Conservation (phyloP, 192 early-diverging fungal species). For the Blastocladiella britannica region DNA sequence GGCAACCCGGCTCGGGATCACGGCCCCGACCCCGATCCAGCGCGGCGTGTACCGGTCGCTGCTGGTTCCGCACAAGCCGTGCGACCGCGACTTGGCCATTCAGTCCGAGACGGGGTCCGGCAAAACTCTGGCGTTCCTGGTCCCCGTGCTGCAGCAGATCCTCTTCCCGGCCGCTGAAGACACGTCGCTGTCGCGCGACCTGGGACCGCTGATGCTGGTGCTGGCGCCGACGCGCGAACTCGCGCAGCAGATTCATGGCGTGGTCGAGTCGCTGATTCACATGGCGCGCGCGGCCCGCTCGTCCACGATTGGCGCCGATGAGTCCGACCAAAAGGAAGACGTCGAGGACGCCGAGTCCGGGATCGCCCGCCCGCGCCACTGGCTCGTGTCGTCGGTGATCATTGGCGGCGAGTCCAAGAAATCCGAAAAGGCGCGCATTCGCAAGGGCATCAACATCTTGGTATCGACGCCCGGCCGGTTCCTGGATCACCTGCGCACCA, state of each 20-base stretch:
- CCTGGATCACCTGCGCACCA: constrained; percentile 65
- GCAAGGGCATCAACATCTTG: constrained; percentile 73
- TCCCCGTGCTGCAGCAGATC: constrained; percentile 24
- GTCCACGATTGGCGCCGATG: neutral
- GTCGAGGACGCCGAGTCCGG: neutral
- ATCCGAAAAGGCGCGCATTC: constrained; percentile 57
- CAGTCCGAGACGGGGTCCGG: constrained; percentile 71
- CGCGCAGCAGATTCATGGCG: constrained; percentile 43
- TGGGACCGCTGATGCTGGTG: constrained; percentile 33
- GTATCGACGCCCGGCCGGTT: constrained; percentile 91
- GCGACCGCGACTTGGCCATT: constrained; percentile 81
- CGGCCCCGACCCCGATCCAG: neutral
- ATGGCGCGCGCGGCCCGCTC: neutral
- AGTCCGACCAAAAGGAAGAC: neutral
- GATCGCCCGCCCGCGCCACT: constrained; percentile 22
- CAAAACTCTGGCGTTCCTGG: constrained; percentile 85
- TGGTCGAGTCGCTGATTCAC: constrained; percentile 5
- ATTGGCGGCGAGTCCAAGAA: constrained; percentile 64
- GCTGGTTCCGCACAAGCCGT: constrained; percentile 30
- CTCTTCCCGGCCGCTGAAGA: neutral
- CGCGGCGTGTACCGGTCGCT: neutral
- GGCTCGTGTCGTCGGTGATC: constrained; percentile 66
- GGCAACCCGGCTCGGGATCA: neutral
- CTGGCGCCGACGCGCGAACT: constrained; percentile 62
- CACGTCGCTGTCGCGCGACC: neutral